phyloP scores from a whole-genome alignment of 225 moss, liverwort and hornwort genomes.

The Climacium dendroides region DNA sequence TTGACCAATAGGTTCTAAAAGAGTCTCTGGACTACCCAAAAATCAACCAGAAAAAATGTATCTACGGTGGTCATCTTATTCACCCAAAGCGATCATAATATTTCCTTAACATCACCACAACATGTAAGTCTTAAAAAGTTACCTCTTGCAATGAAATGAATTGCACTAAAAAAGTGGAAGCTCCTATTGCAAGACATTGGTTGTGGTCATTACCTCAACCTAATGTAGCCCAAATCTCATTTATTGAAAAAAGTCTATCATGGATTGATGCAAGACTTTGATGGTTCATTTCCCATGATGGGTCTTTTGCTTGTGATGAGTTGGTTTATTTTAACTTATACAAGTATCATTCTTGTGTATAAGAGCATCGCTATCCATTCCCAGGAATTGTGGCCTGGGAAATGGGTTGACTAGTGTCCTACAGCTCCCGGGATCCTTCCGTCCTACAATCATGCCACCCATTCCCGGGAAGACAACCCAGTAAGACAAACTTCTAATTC shows the following conservation, averaged over 20 bases:
- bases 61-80: accelerated
- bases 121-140: neutral
- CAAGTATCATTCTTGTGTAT: neutral
- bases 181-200: neutral
- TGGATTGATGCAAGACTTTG: neutral
- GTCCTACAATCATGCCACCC: too few relatives aligned
- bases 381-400: too few relatives aligned
- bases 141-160: accelerated
- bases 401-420: too few relatives aligned
- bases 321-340: neutral
- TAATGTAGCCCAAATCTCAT: neutral
- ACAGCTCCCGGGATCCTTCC: too few relatives aligned
- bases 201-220: neutral
- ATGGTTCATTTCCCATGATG: neutral
- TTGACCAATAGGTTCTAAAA: accelerated
- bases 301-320: accelerated
- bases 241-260: neutral
- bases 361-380: too few relatives aligned
- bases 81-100: accelerated
- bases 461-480: too few relatives aligned
- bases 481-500: too few relatives aligned
- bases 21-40: accelerated
- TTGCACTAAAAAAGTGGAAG: neutral
- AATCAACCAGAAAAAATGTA: neutral
- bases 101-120: neutral